These are phyloP conservation scores for Spathaspora gorwiae DNA, from an alignment of 805 yeast genomes.

Conservation along the genomic window DNA sequence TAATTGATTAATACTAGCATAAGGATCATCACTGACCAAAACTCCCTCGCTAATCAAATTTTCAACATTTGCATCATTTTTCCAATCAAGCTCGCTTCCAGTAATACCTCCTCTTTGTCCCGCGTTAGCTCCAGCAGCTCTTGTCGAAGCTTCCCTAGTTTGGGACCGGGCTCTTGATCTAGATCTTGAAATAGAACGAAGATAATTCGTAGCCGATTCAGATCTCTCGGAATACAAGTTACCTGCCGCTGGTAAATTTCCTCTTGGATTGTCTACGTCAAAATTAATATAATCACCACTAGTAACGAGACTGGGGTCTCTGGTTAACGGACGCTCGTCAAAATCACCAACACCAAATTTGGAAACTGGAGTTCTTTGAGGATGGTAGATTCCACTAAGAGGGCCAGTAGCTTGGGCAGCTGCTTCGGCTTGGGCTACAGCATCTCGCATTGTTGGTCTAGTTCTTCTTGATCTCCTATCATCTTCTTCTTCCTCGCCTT, in stretches of 20 bases:
- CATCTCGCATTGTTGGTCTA: conserved; percentile 42
- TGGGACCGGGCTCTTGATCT: conserved; percentile 43
- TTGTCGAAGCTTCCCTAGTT: neutral
- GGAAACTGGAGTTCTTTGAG: neutral
- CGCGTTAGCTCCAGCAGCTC: neutral
- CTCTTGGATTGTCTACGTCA: conserved; percentile 33
- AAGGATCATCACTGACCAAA: conserved; percentile 46
- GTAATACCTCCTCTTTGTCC: conserved; percentile 7
- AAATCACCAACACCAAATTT: conserved; percentile 5
- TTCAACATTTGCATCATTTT: conserved; percentile 25
- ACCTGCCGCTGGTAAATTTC: conserved; percentile 6
- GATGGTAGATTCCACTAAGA: neutral
- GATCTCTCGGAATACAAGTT: conserved; percentile 31
- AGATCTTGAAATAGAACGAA: conserved; percentile 64
- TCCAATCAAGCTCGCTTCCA: conserved; percentile 16
- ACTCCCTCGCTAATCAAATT: conserved; percentile 57
- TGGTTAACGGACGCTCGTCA: conserved; percentile 13
- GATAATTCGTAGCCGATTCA: conserved; percentile 47
- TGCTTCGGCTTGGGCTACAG: conserved; percentile 40
- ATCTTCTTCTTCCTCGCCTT: conserved; percentile 24
- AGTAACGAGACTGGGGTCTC: conserved; percentile 39
- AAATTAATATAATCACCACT: conserved; percentile 45
- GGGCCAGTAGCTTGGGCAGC: conserved; percentile 5
- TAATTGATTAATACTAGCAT: conserved; percentile 42
- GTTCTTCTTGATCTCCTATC: conserved; percentile 38